Evolutionary conservation across 768 basidiomycete species (phyloP), one percentile per base, ranked within the genome.

Genomic region (Daedaleopsis nitida): DNA sequence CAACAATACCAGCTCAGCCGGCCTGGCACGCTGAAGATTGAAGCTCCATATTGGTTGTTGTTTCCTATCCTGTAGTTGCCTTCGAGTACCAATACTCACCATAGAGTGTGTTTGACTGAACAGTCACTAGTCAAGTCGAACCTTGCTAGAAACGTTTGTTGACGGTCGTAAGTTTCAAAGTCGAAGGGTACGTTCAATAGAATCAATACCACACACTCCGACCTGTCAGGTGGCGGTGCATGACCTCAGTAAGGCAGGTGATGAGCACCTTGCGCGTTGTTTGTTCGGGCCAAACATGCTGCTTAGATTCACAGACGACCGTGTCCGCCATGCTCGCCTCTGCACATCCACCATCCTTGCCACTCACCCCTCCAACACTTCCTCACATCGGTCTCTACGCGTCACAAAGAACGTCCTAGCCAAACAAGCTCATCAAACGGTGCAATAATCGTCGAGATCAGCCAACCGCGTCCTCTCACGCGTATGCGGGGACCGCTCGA

Each of bases 391-490:
- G 14, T 52, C 42, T 60, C 50, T 49, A 14, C 23, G 2, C 6
- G 23, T 24, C 23, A 9, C 12, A 6, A 23, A 27, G 55, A 52
- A 37, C 47, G 24, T 55, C 27, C 54, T 45, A 16, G 77, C 84
- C 80, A 80, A 89, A 84, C 75, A 85, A 89, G 73, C 79, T 77
- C 74, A 62, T 64, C 73, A 76, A 88, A 88, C 85, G 80, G 81
- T 86, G 74, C 73, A 71, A 81, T 78, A 91, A 86, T 81, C 76
- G 75, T 53, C 64, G 81, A 90, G 88, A 88, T 88, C 86, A 75
- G 59, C 57, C 64, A 52, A 23, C 52, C 38, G 48, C 21, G 52
- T 42, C 74, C 65, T 63, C 52, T 52, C 64, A 60, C 64, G 70
- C 69, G 59, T 57, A 35, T 54, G 42, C 44, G 24, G 39, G 35